A percentile compares a stretch with the other conserved stretches of the same genome.
phyloP scores from a whole-genome alignment of 2,329 filamentous ascomycete species.

The Elsinoe perseae region DNA sequence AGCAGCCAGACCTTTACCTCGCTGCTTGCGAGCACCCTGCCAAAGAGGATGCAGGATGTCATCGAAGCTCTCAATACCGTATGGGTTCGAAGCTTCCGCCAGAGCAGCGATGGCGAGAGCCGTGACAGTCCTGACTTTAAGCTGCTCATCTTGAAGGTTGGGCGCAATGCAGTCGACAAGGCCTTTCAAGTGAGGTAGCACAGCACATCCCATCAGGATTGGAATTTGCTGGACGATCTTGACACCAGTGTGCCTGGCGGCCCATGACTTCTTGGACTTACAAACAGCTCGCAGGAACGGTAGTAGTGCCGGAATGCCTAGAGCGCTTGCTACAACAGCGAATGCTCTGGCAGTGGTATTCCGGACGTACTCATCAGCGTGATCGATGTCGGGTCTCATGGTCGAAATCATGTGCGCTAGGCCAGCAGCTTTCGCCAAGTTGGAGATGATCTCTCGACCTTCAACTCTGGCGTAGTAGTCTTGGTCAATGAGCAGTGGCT shows the following conservation, averaged over 20 bases:
- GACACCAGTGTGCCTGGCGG: slow-evolving; percentile 92
- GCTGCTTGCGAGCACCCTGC: slow-evolving; percentile 92
- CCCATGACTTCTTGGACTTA: slow-evolving; percentile 98
- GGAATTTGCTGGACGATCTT: slow-evolving; percentile 99
- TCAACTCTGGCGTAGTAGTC: slow-evolving; percentile 99
- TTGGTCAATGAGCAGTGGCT: slow-evolving; percentile 97
- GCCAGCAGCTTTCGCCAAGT: slow-evolving; percentile 91
- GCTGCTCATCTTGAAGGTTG: slow-evolving; percentile 94
- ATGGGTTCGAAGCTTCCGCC: slow-evolving; percentile 92
- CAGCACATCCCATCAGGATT: slow-evolving; percentile 96
- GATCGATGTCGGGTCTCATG: slow-evolving; percentile 97
- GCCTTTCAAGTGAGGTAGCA: slow-evolving; percentile 89
- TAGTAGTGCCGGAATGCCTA: slow-evolving; percentile 89
- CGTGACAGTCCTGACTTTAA: slow-evolving; percentile 93
- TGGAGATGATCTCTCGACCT: slow-evolving; percentile 97
- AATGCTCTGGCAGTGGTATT: slow-evolving; percentile 97
- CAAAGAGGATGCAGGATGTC: slow-evolving; percentile 95
- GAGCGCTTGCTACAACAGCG: slow-evolving; percentile 89
- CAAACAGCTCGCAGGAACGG: slow-evolving; percentile 95
- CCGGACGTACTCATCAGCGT: slow-evolving; percentile 94
- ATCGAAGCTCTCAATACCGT: slow-evolving; percentile 98
- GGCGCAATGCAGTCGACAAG: slow-evolving; percentile 93
- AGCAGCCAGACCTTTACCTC: slow-evolving; percentile 88
- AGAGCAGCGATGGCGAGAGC: slow-evolving; percentile 89
- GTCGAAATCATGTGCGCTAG: slow-evolving; percentile 98